Conservation (phyloP, 768 basidiomycete genomes). For the Tulasnella sp. region DNA sequence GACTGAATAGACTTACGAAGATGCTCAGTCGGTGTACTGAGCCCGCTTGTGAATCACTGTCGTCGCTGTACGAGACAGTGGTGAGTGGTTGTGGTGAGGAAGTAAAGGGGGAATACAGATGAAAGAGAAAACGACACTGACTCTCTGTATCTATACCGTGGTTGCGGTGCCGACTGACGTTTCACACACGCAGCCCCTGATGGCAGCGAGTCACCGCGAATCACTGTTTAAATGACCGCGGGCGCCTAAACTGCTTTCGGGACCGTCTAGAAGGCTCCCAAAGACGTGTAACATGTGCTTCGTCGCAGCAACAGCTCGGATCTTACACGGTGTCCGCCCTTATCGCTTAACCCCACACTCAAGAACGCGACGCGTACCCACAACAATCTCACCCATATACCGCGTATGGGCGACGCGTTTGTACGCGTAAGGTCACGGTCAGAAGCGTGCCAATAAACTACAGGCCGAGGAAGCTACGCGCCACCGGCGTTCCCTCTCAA, state of each 20-base stretch:
- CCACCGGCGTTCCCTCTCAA: background rate
- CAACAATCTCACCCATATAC: background rate
- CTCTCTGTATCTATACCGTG: background rate
- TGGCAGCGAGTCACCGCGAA: slow-evolving; percentile 1
- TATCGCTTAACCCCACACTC: background rate
- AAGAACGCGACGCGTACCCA: no score
- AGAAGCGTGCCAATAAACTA: background rate
- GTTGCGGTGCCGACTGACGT: background rate
- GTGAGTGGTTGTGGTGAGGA: background rate
- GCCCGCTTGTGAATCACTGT: slow-evolving; percentile 7
- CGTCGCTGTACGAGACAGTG: slow-evolving; percentile 6
- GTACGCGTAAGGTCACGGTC: background rate
- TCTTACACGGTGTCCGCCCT: background rate
- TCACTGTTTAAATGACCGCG: background rate
- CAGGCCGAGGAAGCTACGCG: background rate
- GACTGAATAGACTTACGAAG: slow-evolving; percentile 2
- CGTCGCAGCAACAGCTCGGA: background rate
- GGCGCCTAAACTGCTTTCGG: background rate
- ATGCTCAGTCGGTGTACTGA: background rate
- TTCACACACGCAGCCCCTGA: slow-evolving; percentile 1
- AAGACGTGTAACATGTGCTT: no score
- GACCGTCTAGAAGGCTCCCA: background rate
- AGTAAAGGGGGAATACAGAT: background rate
- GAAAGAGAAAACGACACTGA: background rate
- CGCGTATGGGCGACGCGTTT: background rate